Evolutionary conservation across 1,284 basidiomycete genomes (phyloP), one percentile per base, ranked within the genome.

Genomic region (Ceratobasidium papillatum): DNA sequence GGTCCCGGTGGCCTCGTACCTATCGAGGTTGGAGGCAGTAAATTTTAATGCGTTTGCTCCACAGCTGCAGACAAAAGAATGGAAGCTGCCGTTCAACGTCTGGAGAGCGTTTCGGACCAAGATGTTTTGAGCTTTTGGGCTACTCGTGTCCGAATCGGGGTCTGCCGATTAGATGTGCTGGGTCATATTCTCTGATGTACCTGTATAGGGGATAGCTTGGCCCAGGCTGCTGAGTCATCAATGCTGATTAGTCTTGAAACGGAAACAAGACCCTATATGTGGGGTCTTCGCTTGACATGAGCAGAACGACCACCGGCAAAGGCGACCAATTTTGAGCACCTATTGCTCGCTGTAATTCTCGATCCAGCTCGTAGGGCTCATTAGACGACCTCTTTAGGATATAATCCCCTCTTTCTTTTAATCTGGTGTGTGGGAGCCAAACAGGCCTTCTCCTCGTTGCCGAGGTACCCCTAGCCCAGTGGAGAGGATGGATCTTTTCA

Each of bases 41-140:
- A 89, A 94, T 81, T 98, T 98, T 84, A 88, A 98, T 81, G 93
- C 89, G 19, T 98, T 95, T 82, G 84, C 91, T 76, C 86, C 89
- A 7, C 84, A 86, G 76, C 80, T 97, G 78, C 90, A 90, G 81
- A 81, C 86, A 78, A 87, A 89, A 80, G 92, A 94, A 80, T 98
- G 96, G 93, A 90, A 87, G 83, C 83, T 98, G 77, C 91, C 95
- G 62, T 96, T 93, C 87, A 87, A 88, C 78, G 90, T 98, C 64
- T 97, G 94, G 94, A 87, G 88, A 79, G 84, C 87, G 78, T 47
- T 47, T 47, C 45, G 45, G 3, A 77, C 52, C 2, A 56, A 49
- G 25, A 49, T 34, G 41, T 65, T 47, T 38, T 65, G 45, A 65
- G 30, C 56, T 36, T 47, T 62, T 38, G n/a, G 36, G 56, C 64